Evolutionary conservation across 2,329 filamentous ascomycete genomes (phyloP).

Genomic region (Zelopaecilomyces penicillatus): DNA sequence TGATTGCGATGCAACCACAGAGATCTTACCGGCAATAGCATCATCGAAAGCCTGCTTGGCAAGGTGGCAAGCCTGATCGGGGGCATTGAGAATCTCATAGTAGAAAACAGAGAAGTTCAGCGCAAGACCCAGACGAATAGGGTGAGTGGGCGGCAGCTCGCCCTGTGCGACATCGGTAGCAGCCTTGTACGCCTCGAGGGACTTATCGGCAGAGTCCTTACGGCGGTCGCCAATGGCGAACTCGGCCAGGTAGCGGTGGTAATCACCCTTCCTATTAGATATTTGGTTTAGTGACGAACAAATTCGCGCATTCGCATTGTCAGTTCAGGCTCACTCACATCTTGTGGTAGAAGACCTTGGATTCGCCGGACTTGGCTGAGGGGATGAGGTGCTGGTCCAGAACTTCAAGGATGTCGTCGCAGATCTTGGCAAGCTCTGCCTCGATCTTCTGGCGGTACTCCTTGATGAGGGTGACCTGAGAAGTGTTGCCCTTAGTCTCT

Average conservation of each 20-base stretch:
- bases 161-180: slow-evolving; percentile 97
- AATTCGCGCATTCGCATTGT: neutral
- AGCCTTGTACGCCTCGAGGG: slow-evolving; percentile 92
- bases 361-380: slow-evolving; percentile 90
- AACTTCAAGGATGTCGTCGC: slow-evolving; percentile 92
- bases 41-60: slow-evolving; percentile 99
- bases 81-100: slow-evolving; percentile 99
- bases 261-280: slow-evolving; percentile 84
- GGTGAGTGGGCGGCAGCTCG: slow-evolving; percentile 93
- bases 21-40: slow-evolving; percentile 67
- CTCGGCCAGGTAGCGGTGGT: slow-evolving; percentile 97
- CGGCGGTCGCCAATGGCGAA: slow-evolving; percentile 91
- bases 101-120: slow-evolving; percentile 99
- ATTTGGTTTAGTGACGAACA: neutral
- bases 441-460: slow-evolving; percentile 99
- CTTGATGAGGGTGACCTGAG: slow-evolving; percentile 86
- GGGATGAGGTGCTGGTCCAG: slow-evolving; percentile 91
- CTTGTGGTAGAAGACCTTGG: slow-evolving; percentile 99
- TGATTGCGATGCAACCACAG: slow-evolving; percentile 8
- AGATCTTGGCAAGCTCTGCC: slow-evolving; percentile 92
- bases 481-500: slow-evolving; percentile 95
- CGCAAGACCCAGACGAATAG: slow-evolving; percentile 92
- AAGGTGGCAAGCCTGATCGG: slow-evolving; percentile 95
- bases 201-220: slow-evolving; percentile 84
- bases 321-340: slow-evolving; percentile 53